Evolutionary conservation across 2,329 filamentous ascomycete genomes (phyloP).

Genomic region (Epichloe gansuensis): DNA sequence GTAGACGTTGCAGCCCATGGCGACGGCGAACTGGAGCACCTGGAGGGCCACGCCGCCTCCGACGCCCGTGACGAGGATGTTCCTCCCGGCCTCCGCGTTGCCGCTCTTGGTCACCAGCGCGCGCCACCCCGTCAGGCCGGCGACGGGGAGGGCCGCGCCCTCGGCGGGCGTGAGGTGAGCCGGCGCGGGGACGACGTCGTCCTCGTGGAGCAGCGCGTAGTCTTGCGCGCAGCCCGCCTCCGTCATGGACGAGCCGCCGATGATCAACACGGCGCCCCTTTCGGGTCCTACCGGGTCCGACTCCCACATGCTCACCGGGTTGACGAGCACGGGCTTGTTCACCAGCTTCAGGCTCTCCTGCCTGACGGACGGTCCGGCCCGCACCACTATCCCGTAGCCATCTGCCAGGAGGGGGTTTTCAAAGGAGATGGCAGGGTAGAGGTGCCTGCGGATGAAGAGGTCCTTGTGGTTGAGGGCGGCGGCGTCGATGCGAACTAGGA

Average conservation of each 20-base stretch:
- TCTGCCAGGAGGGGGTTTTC: constrained; percentile 68
- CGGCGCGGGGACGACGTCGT: constrained; percentile 61
- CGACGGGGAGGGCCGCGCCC: constrained; percentile 72
- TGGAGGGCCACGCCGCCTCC: constrained; percentile 83
- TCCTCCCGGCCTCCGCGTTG: constrained; percentile 49
- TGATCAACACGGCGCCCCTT: constrained; percentile 41
- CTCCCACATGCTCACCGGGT: constrained; percentile 68
- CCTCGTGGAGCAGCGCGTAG: constrained; percentile 52
- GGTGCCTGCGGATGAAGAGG: constrained; percentile 81
- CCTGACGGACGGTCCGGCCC: constrained; percentile 38
- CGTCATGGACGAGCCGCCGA: constrained; percentile 54
- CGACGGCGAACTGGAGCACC: constrained; percentile 67
- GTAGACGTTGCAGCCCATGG: constrained; percentile 62
- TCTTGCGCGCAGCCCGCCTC: constrained; percentile 61
- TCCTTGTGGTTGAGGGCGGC: constrained; percentile 90
- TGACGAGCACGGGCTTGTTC: constrained; percentile 61
- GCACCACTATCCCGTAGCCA: constrained; percentile 62
- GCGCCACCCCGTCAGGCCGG: constrained; percentile 79
- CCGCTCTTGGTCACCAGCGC: constrained; percentile 64
- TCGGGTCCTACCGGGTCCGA: constrained; percentile 62
- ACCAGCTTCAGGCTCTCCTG: constrained; percentile 32
- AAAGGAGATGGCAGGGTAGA: constrained; percentile 80
- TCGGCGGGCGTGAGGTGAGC: constrained; percentile 58
- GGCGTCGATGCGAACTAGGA: constrained; percentile 64
- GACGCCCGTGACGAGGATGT: constrained; percentile 80